Evolutionary conservation across 1,284 basidiomycete species (phyloP).

Genomic region (Melampsora abietis-canadensis): DNA sequence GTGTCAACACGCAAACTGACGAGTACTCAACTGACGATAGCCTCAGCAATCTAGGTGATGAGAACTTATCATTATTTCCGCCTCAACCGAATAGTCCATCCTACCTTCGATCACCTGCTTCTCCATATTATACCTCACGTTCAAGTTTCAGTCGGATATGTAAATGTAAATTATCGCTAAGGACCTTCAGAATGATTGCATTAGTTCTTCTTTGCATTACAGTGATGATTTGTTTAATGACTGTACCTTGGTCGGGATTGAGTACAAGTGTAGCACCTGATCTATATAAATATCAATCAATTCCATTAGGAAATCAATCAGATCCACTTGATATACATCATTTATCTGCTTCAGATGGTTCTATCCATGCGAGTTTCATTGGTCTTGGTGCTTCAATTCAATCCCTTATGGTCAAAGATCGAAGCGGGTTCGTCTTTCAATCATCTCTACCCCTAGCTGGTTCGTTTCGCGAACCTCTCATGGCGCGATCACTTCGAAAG

Average conservation of each 20-base stretch:
- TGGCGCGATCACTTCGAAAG: not conserved
- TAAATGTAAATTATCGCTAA: conserved; percentile 12
- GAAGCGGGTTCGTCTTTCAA: conserved; percentile 19
- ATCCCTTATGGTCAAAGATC: conserved; percentile 37
- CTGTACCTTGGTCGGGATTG: conserved; percentile 26
- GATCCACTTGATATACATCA: conserved; percentile 25
- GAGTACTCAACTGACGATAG: too few species aligned
- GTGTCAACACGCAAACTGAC: too few species aligned
- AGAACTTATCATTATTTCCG: too few species aligned
- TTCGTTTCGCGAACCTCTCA: not conserved
- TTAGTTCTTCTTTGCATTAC: conserved; percentile 19
- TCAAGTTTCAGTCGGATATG: too few species aligned
- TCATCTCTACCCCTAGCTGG: not conserved
- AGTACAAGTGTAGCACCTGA: conserved; percentile 15
- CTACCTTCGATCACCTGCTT: too few species aligned
- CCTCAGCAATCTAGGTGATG: too few species aligned
- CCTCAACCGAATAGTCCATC: too few species aligned
- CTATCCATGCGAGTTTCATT: conserved; percentile 38
- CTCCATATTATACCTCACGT: too few species aligned
- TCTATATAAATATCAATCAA: not conserved
- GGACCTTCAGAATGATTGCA: conserved; percentile 15
- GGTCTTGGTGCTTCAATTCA: conserved; percentile 35
- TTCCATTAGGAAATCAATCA: conserved; percentile 7
- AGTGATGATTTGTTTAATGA: conserved; percentile 22
- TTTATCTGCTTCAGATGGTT: conserved; percentile 36